Evolutionary conservation across 345 rosid species (phyloP).

Genomic region (Eutrema yunnanense): DNA sequence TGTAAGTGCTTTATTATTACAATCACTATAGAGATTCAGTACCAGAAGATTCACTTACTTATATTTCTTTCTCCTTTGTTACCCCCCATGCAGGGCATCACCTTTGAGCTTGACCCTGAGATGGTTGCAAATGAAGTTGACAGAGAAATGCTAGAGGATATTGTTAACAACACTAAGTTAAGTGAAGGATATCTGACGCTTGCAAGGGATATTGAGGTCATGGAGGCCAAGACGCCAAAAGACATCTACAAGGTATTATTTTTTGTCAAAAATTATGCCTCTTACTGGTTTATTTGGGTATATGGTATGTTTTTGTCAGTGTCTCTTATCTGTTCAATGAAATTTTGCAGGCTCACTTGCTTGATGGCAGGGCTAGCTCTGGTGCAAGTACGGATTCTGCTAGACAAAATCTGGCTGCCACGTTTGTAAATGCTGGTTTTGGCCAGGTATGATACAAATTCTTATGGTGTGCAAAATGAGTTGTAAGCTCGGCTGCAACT

Average conservation of each 20-base stretch:
- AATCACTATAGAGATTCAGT: not conserved
- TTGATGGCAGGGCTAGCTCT: slow-evolving; percentile 83
- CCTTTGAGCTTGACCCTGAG: slow-evolving; percentile 65
- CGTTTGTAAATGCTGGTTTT: slow-evolving; percentile 96
- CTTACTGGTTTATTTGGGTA: not conserved
- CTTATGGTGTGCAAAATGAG: not conserved
- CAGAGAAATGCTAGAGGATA: slow-evolving; percentile 65
- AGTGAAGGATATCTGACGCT: slow-evolving; percentile 94
- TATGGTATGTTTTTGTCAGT: not conserved
- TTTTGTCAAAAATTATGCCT: not conserved
- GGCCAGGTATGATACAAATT: slow-evolving; percentile 55
- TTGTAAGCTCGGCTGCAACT: not conserved
- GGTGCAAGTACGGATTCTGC: slow-evolving; percentile 84
- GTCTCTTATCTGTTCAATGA: slow-evolving; percentile 4
- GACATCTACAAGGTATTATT: slow-evolving; percentile 82
- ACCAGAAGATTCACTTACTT: not conserved
- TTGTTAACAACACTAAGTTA: slow-evolving; percentile 66
- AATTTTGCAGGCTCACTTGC: slow-evolving; percentile 74
- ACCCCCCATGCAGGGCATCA: slow-evolving; percentile 48
- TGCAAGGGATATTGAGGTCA: slow-evolving; percentile 98
- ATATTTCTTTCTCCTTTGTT: not conserved
- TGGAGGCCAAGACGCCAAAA: slow-evolving; percentile 97
- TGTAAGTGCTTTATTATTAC: slow-evolving; percentile 42
- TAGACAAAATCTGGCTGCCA: slow-evolving; percentile 88
- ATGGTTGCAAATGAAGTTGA: slow-evolving; percentile 58